These are phyloP conservation scores for Epichloe amarillans DNA, from an alignment of 2,329 filamentous ascomycete genomes.

Conservation along the genomic window DNA sequence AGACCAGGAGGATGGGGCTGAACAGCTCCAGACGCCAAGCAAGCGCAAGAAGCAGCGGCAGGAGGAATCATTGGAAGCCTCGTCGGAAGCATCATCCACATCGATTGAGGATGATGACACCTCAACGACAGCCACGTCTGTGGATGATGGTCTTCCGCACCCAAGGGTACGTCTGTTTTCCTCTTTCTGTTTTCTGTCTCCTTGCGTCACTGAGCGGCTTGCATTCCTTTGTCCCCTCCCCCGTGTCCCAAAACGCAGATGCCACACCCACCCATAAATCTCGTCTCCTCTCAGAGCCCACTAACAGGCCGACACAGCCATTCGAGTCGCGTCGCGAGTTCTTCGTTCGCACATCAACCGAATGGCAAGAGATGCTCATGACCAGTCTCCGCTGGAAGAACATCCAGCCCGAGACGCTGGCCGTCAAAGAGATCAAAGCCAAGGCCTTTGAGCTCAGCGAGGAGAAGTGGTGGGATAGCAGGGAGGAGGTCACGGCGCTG, in stretches of 20 bases:
- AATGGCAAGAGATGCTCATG: conserved; percentile 84
- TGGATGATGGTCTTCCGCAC: conserved; percentile 66
- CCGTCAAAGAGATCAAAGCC: conserved; percentile 84
- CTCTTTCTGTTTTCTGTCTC: not conserved
- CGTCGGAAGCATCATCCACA: conserved; percentile 21
- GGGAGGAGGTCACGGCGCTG: conserved; percentile 80
- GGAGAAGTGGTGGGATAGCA: conserved; percentile 96
- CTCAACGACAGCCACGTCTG: conserved; percentile 35
- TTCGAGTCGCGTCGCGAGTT: conserved; percentile 90
- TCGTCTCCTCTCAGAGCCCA: not conserved
- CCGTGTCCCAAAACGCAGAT: not conserved
- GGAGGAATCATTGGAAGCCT: conserved; percentile 27
- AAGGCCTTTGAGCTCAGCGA: conserved; percentile 83
- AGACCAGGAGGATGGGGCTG: conserved; percentile 28
- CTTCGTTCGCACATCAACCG: conserved; percentile 72
- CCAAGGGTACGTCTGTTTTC: conserved; percentile 32
- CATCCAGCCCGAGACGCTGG: conserved; percentile 51
- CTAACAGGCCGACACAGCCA: conserved; percentile 42
- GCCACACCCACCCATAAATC: not conserved
- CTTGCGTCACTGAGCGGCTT: too few relatives aligned
- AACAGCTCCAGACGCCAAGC: conserved; percentile 34
- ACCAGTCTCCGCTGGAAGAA: conserved; percentile 58
- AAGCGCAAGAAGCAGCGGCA: conserved; percentile 46
- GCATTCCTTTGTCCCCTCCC: too few relatives aligned
- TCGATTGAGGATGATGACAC: conserved; percentile 31